Percentiles rank a stretch among this genome's conserved stretches.
phyloP scores from a whole-genome alignment of 768 basidiomycete species.

The Boletus barrowsii region DNA sequence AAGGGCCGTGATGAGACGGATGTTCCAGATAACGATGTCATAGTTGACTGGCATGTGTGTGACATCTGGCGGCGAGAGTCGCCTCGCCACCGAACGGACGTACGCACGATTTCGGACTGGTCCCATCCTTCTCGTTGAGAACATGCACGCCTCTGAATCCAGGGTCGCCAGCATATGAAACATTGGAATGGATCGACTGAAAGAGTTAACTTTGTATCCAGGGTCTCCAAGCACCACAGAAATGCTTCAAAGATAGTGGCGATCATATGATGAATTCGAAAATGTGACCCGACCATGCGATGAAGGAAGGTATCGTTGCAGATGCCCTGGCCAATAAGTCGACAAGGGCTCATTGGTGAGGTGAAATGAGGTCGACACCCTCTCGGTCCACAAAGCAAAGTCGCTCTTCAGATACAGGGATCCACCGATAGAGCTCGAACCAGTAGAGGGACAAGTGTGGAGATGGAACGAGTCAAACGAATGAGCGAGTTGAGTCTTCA shows the following conservation, averaged over 20 bases:
- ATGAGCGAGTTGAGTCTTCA: too few species aligned
- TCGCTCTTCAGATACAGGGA: constrained; percentile 22
- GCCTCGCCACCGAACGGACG: constrained; percentile 19
- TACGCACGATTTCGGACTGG: constrained; percentile 26
- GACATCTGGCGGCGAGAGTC: constrained; percentile 21
- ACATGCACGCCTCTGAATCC: constrained; percentile 27
- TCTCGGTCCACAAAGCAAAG: constrained; percentile 24
- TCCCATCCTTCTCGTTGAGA: constrained; percentile 25
- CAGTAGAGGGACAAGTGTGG: constrained; percentile 15
- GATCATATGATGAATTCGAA: constrained; percentile 7
- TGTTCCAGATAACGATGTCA: constrained; percentile 29
- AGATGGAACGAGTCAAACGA: not conserved
- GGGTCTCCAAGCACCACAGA: constrained; percentile 28
- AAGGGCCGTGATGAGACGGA: constrained; percentile 25
- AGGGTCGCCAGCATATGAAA: constrained; percentile 13
- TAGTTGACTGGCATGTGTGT: constrained; percentile 19
- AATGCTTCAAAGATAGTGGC: constrained; percentile 16
- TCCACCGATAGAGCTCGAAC: constrained; percentile 21
- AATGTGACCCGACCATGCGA: constrained; percentile 15
- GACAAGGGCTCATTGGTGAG: constrained; percentile 14
- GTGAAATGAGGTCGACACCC: constrained; percentile 19
- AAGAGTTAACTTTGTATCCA: constrained; percentile 15
- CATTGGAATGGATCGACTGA: constrained; percentile 2
- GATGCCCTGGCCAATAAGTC: constrained; percentile 24
- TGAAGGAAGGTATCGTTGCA: constrained; percentile 14